Evolutionary conservation across 2,329 filamentous ascomycete genomes (phyloP), one percentile per base, ranked within the genome.

Genomic region (Sporothrix globosa): DNA sequence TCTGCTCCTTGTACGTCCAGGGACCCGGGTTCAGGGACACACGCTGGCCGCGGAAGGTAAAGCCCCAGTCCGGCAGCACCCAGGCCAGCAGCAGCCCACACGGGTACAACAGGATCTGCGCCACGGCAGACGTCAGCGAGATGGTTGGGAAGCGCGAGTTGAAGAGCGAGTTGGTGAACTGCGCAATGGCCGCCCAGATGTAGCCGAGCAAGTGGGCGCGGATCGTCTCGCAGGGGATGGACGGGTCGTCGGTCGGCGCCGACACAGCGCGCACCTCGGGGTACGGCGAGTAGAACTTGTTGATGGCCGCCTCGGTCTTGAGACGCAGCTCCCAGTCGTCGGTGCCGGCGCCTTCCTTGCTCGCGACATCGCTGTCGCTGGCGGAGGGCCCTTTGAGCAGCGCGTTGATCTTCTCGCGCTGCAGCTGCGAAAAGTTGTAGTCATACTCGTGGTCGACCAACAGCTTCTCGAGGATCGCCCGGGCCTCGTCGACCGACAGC

Each of bases 1-100:
- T 82, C 75, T 88, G 86, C 76, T 88, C 87, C 77, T 88, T 89
- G 74, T 83, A 83, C 67, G 83, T 85, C 75, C 88, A 88, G 2
- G 83, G 83, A 0, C 86, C 85, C 0, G 86, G 85, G 74, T 87
- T 88, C 14, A 87, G 79, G 5, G 81, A 83, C 75, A 85, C 83
- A 30, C 81, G 79, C 30, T 50, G 17, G 48, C 48, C 48, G 48
- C 48, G 48, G 48, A 50, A 9, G 48, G 19, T 84, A 74, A 88
- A 81, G 44, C 83, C 82, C 58, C 76, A 78, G 72, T 86, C 83
- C 0, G 86, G 87, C 56, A 89, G 78, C 73, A 81, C 78, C 65
- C 78, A 81, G 72, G 86, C 85, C 76, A 80, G 82, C n/a, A 81
- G 79, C 70, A 83, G 83, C 69, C 86, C 86, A 14, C 87, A 72